A percentile compares a stretch with the other conserved stretches of the same genome.
phyloP scores from a whole-genome alignment of 1,284 basidiomycete species.

The Mycosarcoma maydis region DNA sequence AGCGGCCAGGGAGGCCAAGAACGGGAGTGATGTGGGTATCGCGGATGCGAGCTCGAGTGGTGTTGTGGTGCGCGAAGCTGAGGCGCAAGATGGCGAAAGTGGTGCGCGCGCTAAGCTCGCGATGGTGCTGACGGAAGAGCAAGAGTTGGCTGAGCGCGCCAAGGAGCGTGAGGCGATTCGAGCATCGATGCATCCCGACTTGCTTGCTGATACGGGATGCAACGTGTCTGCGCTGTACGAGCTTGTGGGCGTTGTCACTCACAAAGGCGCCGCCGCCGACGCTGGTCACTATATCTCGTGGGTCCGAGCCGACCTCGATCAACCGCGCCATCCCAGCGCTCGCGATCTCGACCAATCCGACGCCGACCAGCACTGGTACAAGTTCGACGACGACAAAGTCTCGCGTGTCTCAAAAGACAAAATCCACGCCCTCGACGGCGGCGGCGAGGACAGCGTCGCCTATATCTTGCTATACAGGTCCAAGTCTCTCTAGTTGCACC shows the following conservation, averaged over 20 bases:
- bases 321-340: no score
- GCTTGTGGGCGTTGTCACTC: slow-evolving; percentile 90
- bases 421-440: slow-evolving; percentile 60
- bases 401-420: slow-evolving; percentile 57
- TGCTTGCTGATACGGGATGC: slow-evolving; percentile 77
- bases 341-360: no score
- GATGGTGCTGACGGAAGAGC: slow-evolving; percentile 72
- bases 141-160: slow-evolving; percentile 71
- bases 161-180: slow-evolving; percentile 47
- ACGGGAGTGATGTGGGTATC: slow-evolving; percentile 70
- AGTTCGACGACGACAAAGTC: slow-evolving; percentile 65
- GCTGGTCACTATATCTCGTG: slow-evolving; percentile 93
- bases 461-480: slow-evolving; percentile 62
- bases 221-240: slow-evolving; percentile 84
- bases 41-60: slow-evolving; percentile 71
- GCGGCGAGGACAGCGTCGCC: slow-evolving; percentile 65
- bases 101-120: slow-evolving; percentile 24
- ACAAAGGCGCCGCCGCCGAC: slow-evolving; percentile 94
- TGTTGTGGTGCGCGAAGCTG: background rate
- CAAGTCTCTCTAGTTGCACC: slow-evolving; percentile 24
- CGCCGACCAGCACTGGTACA: slow-evolving; percentile 63
- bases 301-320: slow-evolving; percentile 69
- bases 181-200: slow-evolving; percentile 73
- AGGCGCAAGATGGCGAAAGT: background rate
- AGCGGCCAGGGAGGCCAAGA: slow-evolving; percentile 21